phyloP scores from a whole-genome alignment of 768 basidiomycete species.

The Kwoniella mangroviensis region DNA sequence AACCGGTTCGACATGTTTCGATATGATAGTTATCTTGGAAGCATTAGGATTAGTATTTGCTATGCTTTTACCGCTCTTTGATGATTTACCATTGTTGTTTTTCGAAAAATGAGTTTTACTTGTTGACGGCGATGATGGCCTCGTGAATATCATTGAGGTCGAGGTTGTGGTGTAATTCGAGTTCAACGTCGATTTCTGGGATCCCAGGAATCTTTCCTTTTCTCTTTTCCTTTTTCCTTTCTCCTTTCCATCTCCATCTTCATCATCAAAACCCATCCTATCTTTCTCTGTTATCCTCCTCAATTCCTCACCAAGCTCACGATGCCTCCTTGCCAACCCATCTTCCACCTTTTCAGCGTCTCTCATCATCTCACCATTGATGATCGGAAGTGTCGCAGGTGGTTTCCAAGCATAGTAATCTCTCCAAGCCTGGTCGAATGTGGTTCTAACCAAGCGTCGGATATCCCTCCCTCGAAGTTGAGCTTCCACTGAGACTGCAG shows the following conservation, averaged over 20 bases:
- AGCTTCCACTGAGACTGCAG: background rate
- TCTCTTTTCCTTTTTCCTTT: background rate
- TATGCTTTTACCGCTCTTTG: background rate
- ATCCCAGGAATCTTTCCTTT: background rate
- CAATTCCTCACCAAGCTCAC: conserved; percentile 1
- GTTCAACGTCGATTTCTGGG: background rate
- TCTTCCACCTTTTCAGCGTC: background rate
- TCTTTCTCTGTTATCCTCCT: background rate
- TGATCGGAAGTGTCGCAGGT: conserved; percentile 15
- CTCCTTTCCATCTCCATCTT: background rate
- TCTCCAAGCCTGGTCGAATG: conserved; percentile 14
- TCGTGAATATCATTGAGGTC: background rate
- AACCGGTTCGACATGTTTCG: background rate
- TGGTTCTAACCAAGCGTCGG: background rate
- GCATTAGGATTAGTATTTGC: too few species aligned
- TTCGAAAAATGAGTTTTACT: background rate
- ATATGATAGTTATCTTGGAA: background rate
- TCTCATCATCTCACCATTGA: conserved; percentile 5
- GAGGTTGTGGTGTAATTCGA: background rate
- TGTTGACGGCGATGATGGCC: background rate
- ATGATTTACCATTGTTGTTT: background rate
- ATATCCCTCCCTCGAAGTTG: background rate
- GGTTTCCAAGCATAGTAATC: conserved; percentile 23
- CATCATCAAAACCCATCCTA: background rate
- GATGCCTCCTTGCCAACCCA: background rate